Evolutionary conservation across 495 filamentous ascomycete genomes (phyloP), one percentile per base, ranked within the genome.

Genomic region (Aspergillus nidulans): DNA sequence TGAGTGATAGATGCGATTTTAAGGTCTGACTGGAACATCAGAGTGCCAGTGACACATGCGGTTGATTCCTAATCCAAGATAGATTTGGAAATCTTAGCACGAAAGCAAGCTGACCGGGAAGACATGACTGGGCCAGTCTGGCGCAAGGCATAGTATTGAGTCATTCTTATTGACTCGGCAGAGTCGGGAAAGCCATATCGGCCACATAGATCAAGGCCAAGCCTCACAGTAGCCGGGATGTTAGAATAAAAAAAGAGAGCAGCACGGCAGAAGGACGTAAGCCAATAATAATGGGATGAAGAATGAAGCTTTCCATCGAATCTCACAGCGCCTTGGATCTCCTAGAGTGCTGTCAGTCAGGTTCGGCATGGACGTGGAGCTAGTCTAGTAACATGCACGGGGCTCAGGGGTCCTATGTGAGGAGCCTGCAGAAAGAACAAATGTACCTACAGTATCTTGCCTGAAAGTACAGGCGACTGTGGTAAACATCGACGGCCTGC

Each of bases 311-410:
- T 49, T 49, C 16, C 3, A 8, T 6, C 6, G 10, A 19, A 49
- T 49, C 41, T 39, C 15, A 39, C 41, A 46, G 40, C 38, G 16
- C n/a, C 19, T 47, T 42, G 34, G 21, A 21, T 32, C 28, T 24
- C 42, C 40, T 41, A 15, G 26, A 21, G 44, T 15, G 28, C 41
- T 20, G 45, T 47, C 41, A 42, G 28, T 52, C 44, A 38, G 45
- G 34, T 26, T 24, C 20, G 15, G 26, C 36, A 49, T 26, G 34
- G 44, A 49, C 53, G 53, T 56, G 44, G 36, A 16, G 38, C 45
- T 36, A 49, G n/a, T 49, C 53, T 49, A 30, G 49, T 42, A 49
- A 49, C 44, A 56, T 56, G 53, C 53, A 56, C 36, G 36, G 45
- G 24, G 46, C 23, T 56, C 53, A 56, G 53, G 53, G 53, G 45